These are phyloP conservation scores for Pythium volutum DNA, from an alignment of 352 stramenopile species.

Conservation along the genomic window DNA sequence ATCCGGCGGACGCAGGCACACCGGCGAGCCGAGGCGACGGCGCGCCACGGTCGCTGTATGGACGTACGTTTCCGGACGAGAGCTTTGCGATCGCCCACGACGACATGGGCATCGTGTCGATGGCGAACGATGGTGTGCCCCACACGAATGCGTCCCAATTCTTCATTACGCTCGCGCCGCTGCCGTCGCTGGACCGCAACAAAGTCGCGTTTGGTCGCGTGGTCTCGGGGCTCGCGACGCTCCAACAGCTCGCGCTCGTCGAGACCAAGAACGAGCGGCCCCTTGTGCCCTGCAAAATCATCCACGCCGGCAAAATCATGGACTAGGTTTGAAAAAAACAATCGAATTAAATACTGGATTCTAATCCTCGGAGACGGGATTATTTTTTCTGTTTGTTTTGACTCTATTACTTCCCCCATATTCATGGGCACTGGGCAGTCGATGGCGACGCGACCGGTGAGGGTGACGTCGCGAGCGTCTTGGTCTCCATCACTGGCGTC, in stretches of 20 bases:
- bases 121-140: constrained; percentile 93
- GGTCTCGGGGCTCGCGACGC: constrained; percentile 53
- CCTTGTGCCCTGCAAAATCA: constrained; percentile 60
- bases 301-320: constrained; percentile 53
- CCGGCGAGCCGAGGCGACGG: constrained; percentile 36
- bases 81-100: constrained; percentile 71
- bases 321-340: constrained; percentile 21
- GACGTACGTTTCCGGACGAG: constrained; percentile 63
- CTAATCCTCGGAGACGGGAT: no score
- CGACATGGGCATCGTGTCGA: constrained; percentile 78
- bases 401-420: constrained; percentile 9
- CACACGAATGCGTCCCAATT: constrained; percentile 99
- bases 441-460: constrained; percentile 2
- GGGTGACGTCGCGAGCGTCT: neutral
- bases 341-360: constrained; percentile 2
- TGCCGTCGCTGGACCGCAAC: constrained; percentile 63
- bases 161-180: constrained; percentile 94
- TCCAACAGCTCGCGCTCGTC: constrained; percentile 47
- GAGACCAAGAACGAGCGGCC: constrained; percentile 55
- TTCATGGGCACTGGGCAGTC: neutral
- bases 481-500: neutral
- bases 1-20: neutral
- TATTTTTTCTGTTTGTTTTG: neutral
- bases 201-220: constrained; percentile 82
- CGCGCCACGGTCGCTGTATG: constrained; percentile 53